phyloP scores from a whole-genome alignment of 352 stramenopile species.

The Aphanomyces stellatus region DNA sequence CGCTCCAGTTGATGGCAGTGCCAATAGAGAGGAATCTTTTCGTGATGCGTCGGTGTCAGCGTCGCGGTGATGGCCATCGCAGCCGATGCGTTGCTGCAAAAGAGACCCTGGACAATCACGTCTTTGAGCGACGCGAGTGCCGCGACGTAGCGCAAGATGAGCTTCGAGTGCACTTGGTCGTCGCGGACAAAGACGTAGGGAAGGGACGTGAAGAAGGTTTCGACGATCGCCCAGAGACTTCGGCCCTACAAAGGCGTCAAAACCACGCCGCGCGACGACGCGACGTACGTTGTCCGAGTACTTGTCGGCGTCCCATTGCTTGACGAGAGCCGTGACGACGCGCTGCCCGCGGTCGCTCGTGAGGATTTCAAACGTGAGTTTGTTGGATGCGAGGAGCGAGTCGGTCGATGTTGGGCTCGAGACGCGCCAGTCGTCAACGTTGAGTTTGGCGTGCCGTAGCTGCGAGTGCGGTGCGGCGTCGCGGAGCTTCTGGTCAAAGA shows the following conservation, averaged over 20 bases:
- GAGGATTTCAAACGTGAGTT: constrained; percentile 35
- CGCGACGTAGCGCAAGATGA: constrained; percentile 45
- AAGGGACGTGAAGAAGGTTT: constrained; percentile 54
- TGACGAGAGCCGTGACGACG: constrained; percentile 53
- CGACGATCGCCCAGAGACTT: constrained; percentile 47
- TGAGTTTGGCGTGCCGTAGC: constrained; percentile 1
- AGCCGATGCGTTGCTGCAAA: background rate
- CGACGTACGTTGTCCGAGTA: constrained; percentile 15
- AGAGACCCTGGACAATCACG: constrained; percentile 37
- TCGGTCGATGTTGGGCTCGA: background rate
- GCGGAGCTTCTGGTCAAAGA: constrained; percentile 54
- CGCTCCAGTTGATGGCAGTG: constrained; percentile 59
- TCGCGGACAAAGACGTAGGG: constrained; percentile 41
- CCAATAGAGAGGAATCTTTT: constrained; percentile 41
- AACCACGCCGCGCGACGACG: too few relatives aligned
- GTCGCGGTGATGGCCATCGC: background rate
- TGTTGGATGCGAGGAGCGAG: constrained; percentile 13
- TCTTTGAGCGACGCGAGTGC: constrained; percentile 43
- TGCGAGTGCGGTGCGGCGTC: constrained; percentile 28
- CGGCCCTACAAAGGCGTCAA: constrained; percentile 25
- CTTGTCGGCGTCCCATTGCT: constrained; percentile 32
- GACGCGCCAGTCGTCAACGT: constrained; percentile 27
- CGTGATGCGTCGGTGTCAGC: constrained; percentile 21
- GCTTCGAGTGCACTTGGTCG: constrained; percentile 36
- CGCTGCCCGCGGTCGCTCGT: constrained; percentile 60